Evolutionary conservation across 495 filamentous ascomycete species (phyloP), one percentile per base, ranked within the genome.

Genomic region (Apiosordaria backusii): DNA sequence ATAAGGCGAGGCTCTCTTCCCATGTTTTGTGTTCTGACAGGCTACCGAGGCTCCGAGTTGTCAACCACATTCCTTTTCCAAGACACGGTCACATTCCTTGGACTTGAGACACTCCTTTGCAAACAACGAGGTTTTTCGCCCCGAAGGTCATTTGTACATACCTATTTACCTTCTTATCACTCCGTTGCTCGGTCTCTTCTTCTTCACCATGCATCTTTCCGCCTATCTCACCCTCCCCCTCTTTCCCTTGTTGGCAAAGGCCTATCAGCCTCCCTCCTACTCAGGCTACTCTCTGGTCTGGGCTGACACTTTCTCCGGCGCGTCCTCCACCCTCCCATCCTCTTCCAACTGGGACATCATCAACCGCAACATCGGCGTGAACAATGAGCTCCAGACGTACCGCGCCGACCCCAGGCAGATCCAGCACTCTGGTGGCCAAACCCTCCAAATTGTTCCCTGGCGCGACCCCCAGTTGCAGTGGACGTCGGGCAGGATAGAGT

Each of bases 401-500:
- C 68, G 69, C 24, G 67, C 67, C 24, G 75, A 70, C 62, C 65
- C 65, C 52, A 65, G 64, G 27, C 77, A 82, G 65, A 73, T 79
- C n/a, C 77, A 81, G 68, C 65, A 75, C 15, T 80, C 78, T 64
- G 81, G 81, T 24, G 77, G 75, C 35, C 52, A 67, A 29, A 82
- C 81, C 1, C 71, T 85, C 5, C 80, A 82, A 71, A 69, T 84
- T 63, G 76, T 81, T 4, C 82, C 82, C 35, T 79, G 74, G 70
- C 63, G 68, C 35, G 68, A 79, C 64, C 58, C 71, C 29, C 68
- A 67, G 64, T 63, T 64, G 4, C 21, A 57, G 4, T 85, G 83
- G 82, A 83, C 80, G 0, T 84, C 82, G 15, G 82, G 78, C 19
- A 78, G 82, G 16, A 66, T 85, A 61, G 82, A 84, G 74, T 75